Evolutionary conservation across 441 rosid genomes (phyloP), one percentile per base, ranked within the genome.

Genomic region (Aquilaria agallochum): DNA sequence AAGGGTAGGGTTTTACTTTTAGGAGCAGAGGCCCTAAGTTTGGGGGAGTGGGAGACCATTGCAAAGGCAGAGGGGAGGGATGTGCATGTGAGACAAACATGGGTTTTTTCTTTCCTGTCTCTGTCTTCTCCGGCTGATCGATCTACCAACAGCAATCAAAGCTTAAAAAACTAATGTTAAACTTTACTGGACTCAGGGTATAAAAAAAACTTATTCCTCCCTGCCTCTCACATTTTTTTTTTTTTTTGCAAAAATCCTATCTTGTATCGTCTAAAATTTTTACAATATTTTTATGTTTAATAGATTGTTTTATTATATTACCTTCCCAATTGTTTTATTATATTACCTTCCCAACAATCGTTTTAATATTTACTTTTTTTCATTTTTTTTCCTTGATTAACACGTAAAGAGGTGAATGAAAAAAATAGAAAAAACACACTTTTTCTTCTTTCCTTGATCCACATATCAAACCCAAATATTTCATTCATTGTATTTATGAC

Each of bases 21-120:
- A 51, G 15, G 70, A 74, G 55, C 40, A 32, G 50, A 2, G 55
- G 8, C 27, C 27, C 27, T 20, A 1, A 34, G 57, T 5, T 51
- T 7, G 9, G 51, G 53, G 27, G 15, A 59, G 63, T 20, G 27
- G 27, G 76, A 78, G 76, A 63, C 63, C 78, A 52, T 51, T 60
- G 66, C 33, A 27, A 79, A 62, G 59, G 79, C 70, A 75, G 36
- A 66, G 57, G 59, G 52, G 65, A 45, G 65, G 20, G 62, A 60
- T 74, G 63, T 76, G 76, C 80, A 72, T 64, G 78, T 58, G 59
- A 59, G 80, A 75, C 78, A 71, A 72, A 67, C 50, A 56, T 71
- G 53, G 65, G 69, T 60, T 78, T 77, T 72, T 73, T 33, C 15
- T 68, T 76, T 32, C 64, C 74, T 72, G 34, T 72, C 77, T 42